Conservation (phyloP, 1,284 basidiomycete species). For the Irpex lacteus region DNA sequence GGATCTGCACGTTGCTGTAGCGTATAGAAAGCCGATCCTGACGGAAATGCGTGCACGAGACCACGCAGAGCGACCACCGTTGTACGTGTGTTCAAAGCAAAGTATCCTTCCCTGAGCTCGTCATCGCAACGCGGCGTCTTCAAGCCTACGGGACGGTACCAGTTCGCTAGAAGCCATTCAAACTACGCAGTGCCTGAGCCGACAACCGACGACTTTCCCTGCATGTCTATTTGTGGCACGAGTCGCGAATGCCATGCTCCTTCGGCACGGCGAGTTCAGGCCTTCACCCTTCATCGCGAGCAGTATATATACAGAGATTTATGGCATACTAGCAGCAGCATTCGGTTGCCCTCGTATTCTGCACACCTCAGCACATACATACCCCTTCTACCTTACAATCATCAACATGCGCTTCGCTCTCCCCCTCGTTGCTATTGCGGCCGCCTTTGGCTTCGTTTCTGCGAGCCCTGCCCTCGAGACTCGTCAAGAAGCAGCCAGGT, state of each 20-base stretch:
- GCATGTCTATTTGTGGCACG: no score
- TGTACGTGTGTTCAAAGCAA: neutral
- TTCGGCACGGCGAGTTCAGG: neutral
- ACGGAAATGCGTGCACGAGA: neutral
- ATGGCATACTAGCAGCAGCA: neutral
- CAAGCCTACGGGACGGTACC: neutral
- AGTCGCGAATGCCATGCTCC: neutral
- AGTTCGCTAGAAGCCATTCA: neutral
- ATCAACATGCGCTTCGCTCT: neutral
- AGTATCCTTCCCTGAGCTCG: neutral
- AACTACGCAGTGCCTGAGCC: neutral
- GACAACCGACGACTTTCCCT: neutral
- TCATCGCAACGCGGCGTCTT: neutral
- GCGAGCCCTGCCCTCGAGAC: neutral
- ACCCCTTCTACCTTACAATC: neutral
- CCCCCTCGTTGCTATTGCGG: neutral
- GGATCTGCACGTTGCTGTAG: neutral
- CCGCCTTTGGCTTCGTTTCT: neutral
- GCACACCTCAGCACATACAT: neutral
- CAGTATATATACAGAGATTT: neutral
- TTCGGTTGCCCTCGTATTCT: neutral
- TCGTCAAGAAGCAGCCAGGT: slow-evolving; percentile 3
- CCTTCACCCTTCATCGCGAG: neutral
- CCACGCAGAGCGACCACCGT: neutral
- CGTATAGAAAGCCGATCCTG: no score